phyloP scores from a whole-genome alignment of 768 basidiomycete genomes.

The Boletus speciosus region DNA sequence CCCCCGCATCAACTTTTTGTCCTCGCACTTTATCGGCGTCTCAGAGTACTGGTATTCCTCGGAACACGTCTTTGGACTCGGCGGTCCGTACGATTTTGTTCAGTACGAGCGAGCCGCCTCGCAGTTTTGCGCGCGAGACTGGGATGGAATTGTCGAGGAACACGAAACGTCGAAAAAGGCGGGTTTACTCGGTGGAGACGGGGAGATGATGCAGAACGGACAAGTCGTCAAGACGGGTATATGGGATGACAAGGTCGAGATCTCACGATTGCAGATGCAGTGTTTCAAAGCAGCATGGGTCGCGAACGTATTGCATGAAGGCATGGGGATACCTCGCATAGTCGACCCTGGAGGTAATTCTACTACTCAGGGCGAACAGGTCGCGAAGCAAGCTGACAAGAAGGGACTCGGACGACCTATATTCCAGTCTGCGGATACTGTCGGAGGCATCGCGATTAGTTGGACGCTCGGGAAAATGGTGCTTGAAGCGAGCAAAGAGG shows the following conservation, averaged over 20 bases:
- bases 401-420: constrained; percentile 79
- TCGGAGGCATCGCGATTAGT: constrained; percentile 89
- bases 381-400: constrained; percentile 68
- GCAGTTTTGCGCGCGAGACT: constrained; percentile 76
- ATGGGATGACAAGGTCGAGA: constrained; percentile 75
- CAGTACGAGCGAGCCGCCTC: constrained; percentile 93
- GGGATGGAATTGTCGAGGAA: constrained; percentile 69
- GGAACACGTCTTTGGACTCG: constrained; percentile 92
- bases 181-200: constrained; percentile 54
- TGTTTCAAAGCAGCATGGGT: constrained; percentile 99
- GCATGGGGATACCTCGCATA: constrained; percentile 90
- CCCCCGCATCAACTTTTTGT: constrained; percentile 90
- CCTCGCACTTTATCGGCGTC: constrained; percentile 92
- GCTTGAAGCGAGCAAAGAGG: constrained; percentile 89
- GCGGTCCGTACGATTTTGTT: constrained; percentile 93
- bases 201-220: constrained; percentile 59
- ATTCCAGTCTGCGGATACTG: constrained; percentile 94
- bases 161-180: constrained; percentile 54
- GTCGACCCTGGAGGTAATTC: constrained; percentile 81
- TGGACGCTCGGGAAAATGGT: constrained; percentile 99
- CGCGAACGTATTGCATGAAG: constrained; percentile 92
- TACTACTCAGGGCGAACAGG: constrained; percentile 65
- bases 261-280: constrained; percentile 89
- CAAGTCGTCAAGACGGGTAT: constrained; percentile 59
- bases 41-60: constrained; percentile 99